These are phyloP conservation scores for Colletotrichum phormii DNA, from an alignment of 2,329 filamentous ascomycete genomes.

Conservation along the genomic window DNA sequence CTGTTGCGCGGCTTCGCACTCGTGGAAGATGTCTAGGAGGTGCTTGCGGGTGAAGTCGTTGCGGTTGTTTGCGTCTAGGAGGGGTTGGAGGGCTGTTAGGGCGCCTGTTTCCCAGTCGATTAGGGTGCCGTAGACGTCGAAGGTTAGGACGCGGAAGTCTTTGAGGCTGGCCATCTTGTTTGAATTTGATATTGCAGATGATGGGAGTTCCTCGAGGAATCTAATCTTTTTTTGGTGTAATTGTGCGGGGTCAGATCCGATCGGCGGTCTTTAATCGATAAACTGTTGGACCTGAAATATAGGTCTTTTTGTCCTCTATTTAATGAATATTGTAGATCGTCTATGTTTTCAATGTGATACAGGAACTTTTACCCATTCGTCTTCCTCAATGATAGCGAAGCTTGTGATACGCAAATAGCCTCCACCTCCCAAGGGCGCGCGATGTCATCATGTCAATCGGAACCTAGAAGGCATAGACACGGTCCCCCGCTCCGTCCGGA, in stretches of 20 bases:
- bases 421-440: neutral
- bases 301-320: neutral
- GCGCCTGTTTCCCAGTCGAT: constrained; percentile 83
- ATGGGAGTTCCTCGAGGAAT: neutral
- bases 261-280: neutral
- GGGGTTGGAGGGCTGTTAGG: constrained; percentile 61
- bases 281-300: neutral
- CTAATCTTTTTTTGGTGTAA: neutral
- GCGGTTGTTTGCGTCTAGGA: constrained; percentile 51
- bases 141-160: constrained; percentile 65
- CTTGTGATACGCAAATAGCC: neutral
- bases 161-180: constrained; percentile 35
- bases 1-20: constrained; percentile 64
- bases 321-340: neutral
- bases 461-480: neutral
- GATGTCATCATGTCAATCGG: neutral
- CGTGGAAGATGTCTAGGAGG: constrained; percentile 56
- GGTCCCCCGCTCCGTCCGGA: neutral
- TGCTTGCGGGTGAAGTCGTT: constrained; percentile 48
- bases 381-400: neutral
- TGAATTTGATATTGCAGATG: neutral
- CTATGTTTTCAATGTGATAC: neutral
- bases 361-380: neutral
- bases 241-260: neutral
- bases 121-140: constrained; percentile 85